phyloP scores from a whole-genome alignment of 306 rosid species.

The Sindora glabra region DNA sequence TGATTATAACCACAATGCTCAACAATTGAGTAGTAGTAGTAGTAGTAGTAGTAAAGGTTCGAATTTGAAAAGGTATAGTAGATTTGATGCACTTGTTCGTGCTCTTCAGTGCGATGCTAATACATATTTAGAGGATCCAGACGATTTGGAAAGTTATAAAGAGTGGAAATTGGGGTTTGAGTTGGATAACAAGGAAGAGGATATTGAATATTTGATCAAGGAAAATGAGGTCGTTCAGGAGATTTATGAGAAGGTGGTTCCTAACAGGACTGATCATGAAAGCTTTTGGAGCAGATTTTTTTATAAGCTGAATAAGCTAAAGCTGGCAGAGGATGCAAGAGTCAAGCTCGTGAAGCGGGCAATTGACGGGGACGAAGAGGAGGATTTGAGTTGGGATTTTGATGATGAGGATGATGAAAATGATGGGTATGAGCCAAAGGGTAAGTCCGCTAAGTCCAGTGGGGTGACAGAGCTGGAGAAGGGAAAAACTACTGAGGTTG shows the following conservation, averaged over 20 bases:
- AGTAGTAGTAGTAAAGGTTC: constrained; percentile 29
- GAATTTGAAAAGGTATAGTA: constrained; percentile 59
- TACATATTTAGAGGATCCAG: constrained; percentile 74
- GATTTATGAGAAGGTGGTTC: constrained; percentile 57
- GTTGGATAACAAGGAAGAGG: constrained; percentile 50
- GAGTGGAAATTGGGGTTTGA: constrained; percentile 71
- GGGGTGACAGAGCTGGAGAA: too few relatives aligned
- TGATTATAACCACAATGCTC: constrained; percentile 16
- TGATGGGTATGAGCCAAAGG: constrained; percentile 22
- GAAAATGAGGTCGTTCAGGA: constrained; percentile 44
- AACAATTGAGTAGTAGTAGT: constrained; percentile 29
- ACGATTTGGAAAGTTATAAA: constrained; percentile 47
- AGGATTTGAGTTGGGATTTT: constrained; percentile 94
- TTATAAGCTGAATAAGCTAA: constrained; percentile 57
- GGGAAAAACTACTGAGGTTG: too few relatives aligned
- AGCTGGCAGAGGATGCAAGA: constrained; percentile 70
- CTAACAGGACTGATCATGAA: constrained; percentile 37
- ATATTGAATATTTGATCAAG: constrained; percentile 46
- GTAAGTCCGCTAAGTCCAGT: constrained; percentile 25
- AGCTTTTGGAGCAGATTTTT: constrained; percentile 81
- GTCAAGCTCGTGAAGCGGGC: constrained; percentile 75
- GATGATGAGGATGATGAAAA: constrained; percentile 76
- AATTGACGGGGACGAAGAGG: constrained; percentile 62
- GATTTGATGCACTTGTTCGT: constrained; percentile 62
- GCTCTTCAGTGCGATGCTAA: constrained; percentile 58